phyloP scores from a whole-genome alignment of 139 green algal species.

The Chlamydomonas sphaeroides region DNA sequence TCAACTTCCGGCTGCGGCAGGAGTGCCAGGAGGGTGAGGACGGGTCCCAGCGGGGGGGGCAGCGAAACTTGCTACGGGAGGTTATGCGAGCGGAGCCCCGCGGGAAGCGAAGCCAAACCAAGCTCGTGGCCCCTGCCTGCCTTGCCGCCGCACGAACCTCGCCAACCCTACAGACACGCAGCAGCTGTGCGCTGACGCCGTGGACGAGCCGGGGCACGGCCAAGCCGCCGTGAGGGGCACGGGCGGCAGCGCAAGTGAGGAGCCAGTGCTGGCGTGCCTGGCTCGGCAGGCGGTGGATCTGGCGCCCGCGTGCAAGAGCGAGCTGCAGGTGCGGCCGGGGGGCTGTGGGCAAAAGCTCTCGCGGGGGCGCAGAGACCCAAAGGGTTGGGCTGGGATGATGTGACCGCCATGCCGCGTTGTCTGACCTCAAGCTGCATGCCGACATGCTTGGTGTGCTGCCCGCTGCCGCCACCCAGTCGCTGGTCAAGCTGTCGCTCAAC shows the following conservation, averaged over 20 bases:
- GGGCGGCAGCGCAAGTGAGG: neutral
- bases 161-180: slow-evolving; percentile 36
- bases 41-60: too few relatives aligned
- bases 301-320: neutral
- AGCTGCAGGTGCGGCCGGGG: slow-evolving; percentile 34
- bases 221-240: neutral
- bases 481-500: slow-evolving; percentile 44
- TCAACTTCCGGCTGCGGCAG: slow-evolving; percentile 43
- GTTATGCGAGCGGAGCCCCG: too few relatives aligned
- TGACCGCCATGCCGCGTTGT: too few relatives aligned
- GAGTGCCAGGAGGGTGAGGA: slow-evolving; percentile 41
- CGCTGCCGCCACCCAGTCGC: neutral
- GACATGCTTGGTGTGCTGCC: too few relatives aligned
- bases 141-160: too few relatives aligned
- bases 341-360: too few relatives aligned
- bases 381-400: too few relatives aligned
- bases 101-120: too few relatives aligned
- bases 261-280: slow-evolving; percentile 40
- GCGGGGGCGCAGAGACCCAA: too few relatives aligned
- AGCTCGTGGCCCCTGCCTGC: too few relatives aligned
- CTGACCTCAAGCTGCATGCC: too few relatives aligned
- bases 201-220: slow-evolving; percentile 10
- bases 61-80: too few relatives aligned
- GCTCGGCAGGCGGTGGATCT: neutral
- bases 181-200: slow-evolving; percentile 22